Base-by-base conservation (phyloP, 2,329 filamentous ascomycete genomes). In the Microsporum ferrugineum region DNA sequence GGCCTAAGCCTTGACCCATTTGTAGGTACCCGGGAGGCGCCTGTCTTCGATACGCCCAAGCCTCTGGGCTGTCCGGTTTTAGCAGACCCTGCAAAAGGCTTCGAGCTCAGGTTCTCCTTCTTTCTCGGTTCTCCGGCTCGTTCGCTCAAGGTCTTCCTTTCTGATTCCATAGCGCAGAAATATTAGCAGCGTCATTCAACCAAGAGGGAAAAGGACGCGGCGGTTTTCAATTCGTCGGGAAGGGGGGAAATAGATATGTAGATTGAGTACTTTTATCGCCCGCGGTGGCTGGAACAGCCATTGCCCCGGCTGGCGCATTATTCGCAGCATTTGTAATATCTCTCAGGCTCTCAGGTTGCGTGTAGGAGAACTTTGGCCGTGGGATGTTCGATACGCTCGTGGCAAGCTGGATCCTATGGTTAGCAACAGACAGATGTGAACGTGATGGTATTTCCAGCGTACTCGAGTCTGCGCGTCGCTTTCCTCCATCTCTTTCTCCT, bases 241-340 rank as follows among this genome's bases (percentile, higher is more conserved):
- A 27, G 29, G 23, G 47, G 27, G 23, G 23, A 1, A 23, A 23
- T 23, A 23, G 17, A 23, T 23, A 23, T 29, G 7, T 53, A 10
- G 14, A 53, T n/a, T 53, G 49, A 5, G 31, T 53, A 53, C 49
- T 53, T 53, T 53, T 53, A n/a, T 53, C 31, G n/a, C 49, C 12
- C 2, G 27, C 29, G 27, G 29, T 12, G 49, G 27, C 17, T 12
- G 55, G 17, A 57, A 33, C n/a, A 29, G 33, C 34, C 55, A 27
- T 12, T 12, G 17, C 33, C n/a, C 10, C 14, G 31, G 23, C 38
- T 1, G 73, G 73, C 66, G 77, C 73, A 69, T 87, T 87, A 65
- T 78, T 78, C 45, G 75, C 76, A 10, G 80, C 76, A 3, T 77
- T 73, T 34, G 76, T 79, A 70, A 83, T 74, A 67, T 84, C 82